Evolutionary conservation across 768 basidiomycete species (phyloP).

Genomic region (Gloeostereum incarnatum): DNA sequence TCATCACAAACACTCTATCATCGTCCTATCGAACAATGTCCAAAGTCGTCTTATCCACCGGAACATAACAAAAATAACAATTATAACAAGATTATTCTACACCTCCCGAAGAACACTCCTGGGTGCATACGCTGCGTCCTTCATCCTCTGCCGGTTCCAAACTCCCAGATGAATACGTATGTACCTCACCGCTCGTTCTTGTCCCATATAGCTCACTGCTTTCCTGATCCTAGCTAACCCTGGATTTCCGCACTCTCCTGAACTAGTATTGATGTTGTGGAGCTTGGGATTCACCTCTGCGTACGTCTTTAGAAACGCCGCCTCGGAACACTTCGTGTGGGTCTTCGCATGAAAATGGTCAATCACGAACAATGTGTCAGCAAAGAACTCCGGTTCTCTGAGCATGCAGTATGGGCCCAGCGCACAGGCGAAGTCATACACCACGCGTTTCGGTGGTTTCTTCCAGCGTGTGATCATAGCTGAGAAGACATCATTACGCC

Average conservation of each 20-base stretch:
- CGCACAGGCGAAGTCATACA: slow-evolving; percentile 24
- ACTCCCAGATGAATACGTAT: too few species aligned
- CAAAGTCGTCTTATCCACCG: too few species aligned
- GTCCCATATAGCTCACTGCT: slow-evolving; percentile 12
- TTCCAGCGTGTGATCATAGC: slow-evolving; percentile 18
- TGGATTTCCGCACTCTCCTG: slow-evolving; percentile 23
- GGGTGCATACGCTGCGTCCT: too few species aligned
- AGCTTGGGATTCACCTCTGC: slow-evolving; percentile 16
- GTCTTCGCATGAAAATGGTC: slow-evolving; percentile 23
- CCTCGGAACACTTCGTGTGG: slow-evolving; percentile 21
- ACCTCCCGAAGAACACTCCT: too few species aligned
- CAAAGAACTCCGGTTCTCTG: slow-evolving; percentile 18
- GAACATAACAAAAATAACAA: too few species aligned
- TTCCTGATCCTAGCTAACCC: slow-evolving; percentile 11
- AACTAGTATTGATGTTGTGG: slow-evolving; percentile 20
- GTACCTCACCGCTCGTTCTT: slow-evolving; percentile 10
- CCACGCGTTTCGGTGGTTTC: slow-evolving; percentile 15
- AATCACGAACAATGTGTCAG: slow-evolving; percentile 21
- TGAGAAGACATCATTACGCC: slow-evolving; percentile 17
- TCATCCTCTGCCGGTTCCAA: too few species aligned
- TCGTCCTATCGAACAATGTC: too few species aligned
- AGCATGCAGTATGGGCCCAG: slow-evolving; percentile 17
- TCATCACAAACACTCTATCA: too few species aligned
- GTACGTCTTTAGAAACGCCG: slow-evolving; percentile 19
- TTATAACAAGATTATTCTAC: too few species aligned